Conservation (phyloP, 805 yeast genomes). For the Starmerella floris region DNA sequence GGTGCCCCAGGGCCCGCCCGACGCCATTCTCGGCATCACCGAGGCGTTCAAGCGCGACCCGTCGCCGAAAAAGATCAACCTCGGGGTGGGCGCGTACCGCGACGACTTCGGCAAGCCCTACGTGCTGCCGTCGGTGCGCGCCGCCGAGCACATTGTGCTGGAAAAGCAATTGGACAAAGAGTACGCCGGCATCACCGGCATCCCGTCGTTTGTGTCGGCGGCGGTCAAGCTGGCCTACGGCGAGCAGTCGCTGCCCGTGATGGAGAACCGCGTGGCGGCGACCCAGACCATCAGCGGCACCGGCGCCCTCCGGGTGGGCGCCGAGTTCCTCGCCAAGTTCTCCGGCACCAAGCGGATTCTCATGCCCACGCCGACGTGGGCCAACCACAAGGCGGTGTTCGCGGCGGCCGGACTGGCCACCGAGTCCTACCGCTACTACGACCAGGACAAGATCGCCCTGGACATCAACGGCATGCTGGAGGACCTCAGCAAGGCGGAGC, state of each 20-base stretch:
- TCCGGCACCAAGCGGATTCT: constrained; percentile 43
- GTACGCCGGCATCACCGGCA: constrained; percentile 77
- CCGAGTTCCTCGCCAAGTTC: constrained; percentile 58
- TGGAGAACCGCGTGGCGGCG: constrained; percentile 56
- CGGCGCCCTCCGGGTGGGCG: constrained; percentile 79
- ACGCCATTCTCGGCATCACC: constrained; percentile 63
- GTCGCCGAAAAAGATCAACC: constrained; percentile 35
- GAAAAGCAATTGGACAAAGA: constrained; percentile 55
- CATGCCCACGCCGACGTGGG: constrained; percentile 88
- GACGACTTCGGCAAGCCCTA: constrained; percentile 79
- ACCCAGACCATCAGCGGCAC: constrained; percentile 91
- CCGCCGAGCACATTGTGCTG: constrained; percentile 45
- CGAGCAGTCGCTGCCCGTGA: constrained; percentile 44
- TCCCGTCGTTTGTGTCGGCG: constrained; percentile 47
- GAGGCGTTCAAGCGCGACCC: constrained; percentile 59
- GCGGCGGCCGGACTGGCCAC: constrained; percentile 52
- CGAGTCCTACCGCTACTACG: constrained; percentile 58
- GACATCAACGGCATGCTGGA: constrained; percentile 50
- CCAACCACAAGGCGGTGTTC: constrained; percentile 77
- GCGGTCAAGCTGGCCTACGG: constrained; percentile 65
- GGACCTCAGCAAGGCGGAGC: constrained; percentile 43
- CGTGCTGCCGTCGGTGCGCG: constrained; percentile 62
- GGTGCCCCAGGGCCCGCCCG: constrained; percentile 59
- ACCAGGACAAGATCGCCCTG: constrained; percentile 45
- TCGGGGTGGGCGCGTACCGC: constrained; percentile 90